Evolutionary conservation across 768 basidiomycete genomes (phyloP), one percentile per base, ranked within the genome.

Genomic region (Tubosaeta sp.): DNA sequence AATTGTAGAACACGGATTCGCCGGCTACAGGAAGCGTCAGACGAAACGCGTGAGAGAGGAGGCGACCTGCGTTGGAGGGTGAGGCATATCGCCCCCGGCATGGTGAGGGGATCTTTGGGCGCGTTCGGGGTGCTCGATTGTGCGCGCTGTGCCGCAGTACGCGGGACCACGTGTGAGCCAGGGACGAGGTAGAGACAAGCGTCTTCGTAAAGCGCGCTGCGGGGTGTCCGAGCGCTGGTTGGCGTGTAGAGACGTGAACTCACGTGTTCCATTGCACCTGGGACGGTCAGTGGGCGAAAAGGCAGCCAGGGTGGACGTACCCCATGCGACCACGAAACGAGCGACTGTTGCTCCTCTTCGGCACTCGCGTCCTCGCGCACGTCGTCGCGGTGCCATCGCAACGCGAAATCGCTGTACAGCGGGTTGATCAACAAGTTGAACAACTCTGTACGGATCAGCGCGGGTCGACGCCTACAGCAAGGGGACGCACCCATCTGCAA

Each of bases 241-340:
- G 9, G 13, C 19, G n/a, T 31, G 14, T n/a, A 29, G 5, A 4
- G 26, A n/a, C 14, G 26, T 43, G 16, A 17, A 39, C 82, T 49
- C 72, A 87, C 86, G 86, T 83, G 60, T 90, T 91, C 87, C 87
- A 91, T 69, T 91, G 87, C 0, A 88, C 76, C 85, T 89, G 46
- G 4, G 12, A 25, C 9, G 46, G 14, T 43, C 35, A 29, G 42
- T 29, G 1, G 4, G 6, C 19, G 16, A 25, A 17, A 22, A 19
- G 17, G 31, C 16, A n/a, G 17, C 37, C 1, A 46, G 31, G 50
- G 26, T 16, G 46, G 16, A 46, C 22, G 17, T 72, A 87, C 87
- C 2, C 87, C 88, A 60, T 81, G 75, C 46, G 84, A 80, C 78
- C 83, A 85, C 32, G 77, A 67, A 9, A 68, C 65, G 2, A 91